Base-by-base conservation (phyloP, 1,139 yeast species). In the Maudiozyma humilis region DNA sequence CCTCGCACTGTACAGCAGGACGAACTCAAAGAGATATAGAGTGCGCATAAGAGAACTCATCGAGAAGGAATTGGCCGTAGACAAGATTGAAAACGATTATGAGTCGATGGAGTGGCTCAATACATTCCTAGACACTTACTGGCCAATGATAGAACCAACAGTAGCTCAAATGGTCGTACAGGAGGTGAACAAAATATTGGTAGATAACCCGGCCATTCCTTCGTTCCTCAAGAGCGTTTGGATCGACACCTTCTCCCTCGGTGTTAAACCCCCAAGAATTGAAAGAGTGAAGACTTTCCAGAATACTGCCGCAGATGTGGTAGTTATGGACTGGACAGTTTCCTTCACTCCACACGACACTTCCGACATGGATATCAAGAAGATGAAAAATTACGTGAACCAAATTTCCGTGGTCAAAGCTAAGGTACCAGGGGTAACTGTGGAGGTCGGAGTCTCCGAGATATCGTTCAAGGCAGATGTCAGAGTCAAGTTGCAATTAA, bases 31-130 rank as follows among this genome's bases (percentile, higher is more conserved):
- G 56, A 81, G 82, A 54, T 79, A 87, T 64, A 76, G 97, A 58
- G 71, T 80, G 10, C 59, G 66, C 8, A 71, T 86, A 50, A 76
- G 96, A 55, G 87, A 87, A 51, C 79, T 76, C 47, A 83, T 91
- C 20, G 88, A 86, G 58, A 78, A 95, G 56, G 95, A 88, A 58
- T 77, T 83, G 56, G 79, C 93, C 13, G 77, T 87, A 44, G 76
- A 78, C 57, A 73, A 76, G 44, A 81, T 88, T 51, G 97, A 89
- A 65, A 76, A 79, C 53, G 96, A 89, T 59, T 81, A 81, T 54
- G 97, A 91, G 66, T 75, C 95, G 13, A 76, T 89, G 82, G 96
- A 89, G 58, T 91, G 97, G 97, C 70, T 86, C 54, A 91, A 91
- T 63, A 75, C 78, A 31, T 82, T 89, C 54, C 64, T 91, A 66